Conservation (phyloP, 768 basidiomycete species). For the Chalciporus piperatus region DNA sequence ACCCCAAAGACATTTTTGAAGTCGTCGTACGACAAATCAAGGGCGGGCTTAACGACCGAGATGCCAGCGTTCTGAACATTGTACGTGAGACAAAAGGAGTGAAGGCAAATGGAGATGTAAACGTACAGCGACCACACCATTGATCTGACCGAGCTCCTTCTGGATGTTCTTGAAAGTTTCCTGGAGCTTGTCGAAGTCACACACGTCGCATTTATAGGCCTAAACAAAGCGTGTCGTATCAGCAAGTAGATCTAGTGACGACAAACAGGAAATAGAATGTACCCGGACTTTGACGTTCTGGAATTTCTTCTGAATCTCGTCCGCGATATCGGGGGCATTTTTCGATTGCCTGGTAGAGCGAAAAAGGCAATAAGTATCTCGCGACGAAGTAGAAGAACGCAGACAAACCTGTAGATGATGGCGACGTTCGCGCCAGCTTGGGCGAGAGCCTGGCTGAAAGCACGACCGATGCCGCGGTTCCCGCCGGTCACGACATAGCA, state of each 20-base stretch:
- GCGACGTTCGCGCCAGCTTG: conserved; percentile 56
- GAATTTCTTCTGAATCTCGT: conserved; percentile 45
- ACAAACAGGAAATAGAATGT: not conserved
- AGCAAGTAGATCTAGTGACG: not conserved
- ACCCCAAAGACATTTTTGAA: conserved; percentile 53
- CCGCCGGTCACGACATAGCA: conserved; percentile 61
- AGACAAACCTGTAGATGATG: conserved; percentile 52
- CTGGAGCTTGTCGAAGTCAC: conserved; percentile 41
- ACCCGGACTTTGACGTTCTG: conserved; percentile 40
- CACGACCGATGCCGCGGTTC: conserved; percentile 59
- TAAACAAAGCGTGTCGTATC: conserved; percentile 7
- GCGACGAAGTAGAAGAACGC: not conserved
- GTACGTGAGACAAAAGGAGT: not conserved
- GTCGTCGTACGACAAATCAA: conserved; percentile 54
- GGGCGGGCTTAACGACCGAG: conserved; percentile 59
- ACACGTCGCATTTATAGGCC: conserved; percentile 65
- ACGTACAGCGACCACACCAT: conserved; percentile 55
- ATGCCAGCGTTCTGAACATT: conserved; percentile 55
- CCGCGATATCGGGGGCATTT: conserved; percentile 48
- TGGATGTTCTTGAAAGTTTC: conserved; percentile 48
- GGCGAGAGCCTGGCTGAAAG: conserved; percentile 51
- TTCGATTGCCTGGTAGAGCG: conserved; percentile 38
- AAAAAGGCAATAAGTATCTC: not conserved
- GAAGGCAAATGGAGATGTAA: fast-evolving
- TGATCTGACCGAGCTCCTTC: conserved; percentile 45